Base-by-base conservation (phyloP, 2,329 filamentous ascomycete genomes). In the Cadophora sp. region DNA sequence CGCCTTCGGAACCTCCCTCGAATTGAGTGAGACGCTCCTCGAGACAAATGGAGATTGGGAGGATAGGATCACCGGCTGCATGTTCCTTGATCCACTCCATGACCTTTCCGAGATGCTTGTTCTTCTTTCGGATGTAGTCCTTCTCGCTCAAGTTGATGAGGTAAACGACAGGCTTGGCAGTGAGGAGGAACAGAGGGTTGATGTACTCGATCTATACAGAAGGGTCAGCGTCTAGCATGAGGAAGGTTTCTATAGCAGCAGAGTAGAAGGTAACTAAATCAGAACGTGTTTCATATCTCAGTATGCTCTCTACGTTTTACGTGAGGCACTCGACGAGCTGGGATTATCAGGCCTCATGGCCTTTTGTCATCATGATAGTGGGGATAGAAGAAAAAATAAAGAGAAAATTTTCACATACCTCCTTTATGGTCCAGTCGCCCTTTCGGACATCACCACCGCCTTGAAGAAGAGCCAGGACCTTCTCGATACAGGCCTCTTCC, bases 51-150 rank as follows among this genome's bases (percentile, higher is more conserved):
- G 96, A 98, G 76, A 99, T 90, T 69, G 95, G 96, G 67, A 99
- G 93, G 76, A 98, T 90, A 61, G 94, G 92, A 77, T 97, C 94
- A 66, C 93, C 94, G 62, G 89, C 81, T 6, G 94, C 92, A 80
- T 99, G 87, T 79, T 92, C 88, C 84, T 98, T 97, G 81, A 97
- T 89, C 96, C 96, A 99, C 79, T 96, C 92, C 68, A 92, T 93
- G 73, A 98, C 90, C 83, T 95, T 96, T 73, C 92, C 88, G 65
- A 99, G 88, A 83, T 99, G 89, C 89, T 99, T 99, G 88, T 99
- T 99, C 91, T 98, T 99, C 85, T 98, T 96, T 77, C 96, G 91
- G 78, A 97, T 90, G 81, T 94, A 99, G 81, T 99, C 96, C 81
- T 89, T 94, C 84, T 99, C 96, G 70, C 93, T 97, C 69, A 99